phyloP scores from a whole-genome alignment of 176 grass and related monocot genomes.

The Miscanthus lutarioriparius region DNA sequence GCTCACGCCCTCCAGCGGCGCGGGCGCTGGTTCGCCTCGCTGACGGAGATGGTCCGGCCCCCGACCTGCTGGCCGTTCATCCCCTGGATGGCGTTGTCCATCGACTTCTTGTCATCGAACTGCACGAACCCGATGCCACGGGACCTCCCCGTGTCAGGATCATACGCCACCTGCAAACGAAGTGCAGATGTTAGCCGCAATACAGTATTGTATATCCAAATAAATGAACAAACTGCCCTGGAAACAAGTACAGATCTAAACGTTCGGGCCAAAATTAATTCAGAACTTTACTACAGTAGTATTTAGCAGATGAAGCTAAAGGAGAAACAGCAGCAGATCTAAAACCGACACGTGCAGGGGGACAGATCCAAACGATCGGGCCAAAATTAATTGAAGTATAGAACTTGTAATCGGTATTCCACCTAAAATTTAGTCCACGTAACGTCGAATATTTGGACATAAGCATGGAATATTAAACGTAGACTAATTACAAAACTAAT shows the following conservation, averaged over 20 bases:
- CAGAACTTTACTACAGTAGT: too few species aligned
- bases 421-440: too few species aligned
- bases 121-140: background rate
- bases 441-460: too few species aligned
- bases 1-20: slow-evolving; percentile 16
- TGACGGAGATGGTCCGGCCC: slow-evolving; percentile 55
- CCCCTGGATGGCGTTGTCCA: slow-evolving; percentile 55
- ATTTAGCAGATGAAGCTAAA: too few species aligned
- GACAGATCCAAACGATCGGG: too few species aligned
- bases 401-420: too few species aligned
- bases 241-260: background rate
- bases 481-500: too few species aligned
- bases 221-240: background rate
- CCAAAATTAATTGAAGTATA: too few species aligned
- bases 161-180: background rate
- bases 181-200: background rate
- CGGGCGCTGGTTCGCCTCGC: slow-evolving; percentile 46
- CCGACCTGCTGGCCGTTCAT: slow-evolving; percentile 64
- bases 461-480: too few species aligned
- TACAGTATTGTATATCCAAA: background rate
- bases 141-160: background rate
- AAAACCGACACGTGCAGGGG: too few species aligned
- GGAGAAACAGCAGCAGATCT: too few species aligned
- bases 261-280: background rate
- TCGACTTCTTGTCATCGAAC: slow-evolving; percentile 23